Conservation (phyloP, 306 rosid genomes). For the Pterocarpus santalinus region DNA sequence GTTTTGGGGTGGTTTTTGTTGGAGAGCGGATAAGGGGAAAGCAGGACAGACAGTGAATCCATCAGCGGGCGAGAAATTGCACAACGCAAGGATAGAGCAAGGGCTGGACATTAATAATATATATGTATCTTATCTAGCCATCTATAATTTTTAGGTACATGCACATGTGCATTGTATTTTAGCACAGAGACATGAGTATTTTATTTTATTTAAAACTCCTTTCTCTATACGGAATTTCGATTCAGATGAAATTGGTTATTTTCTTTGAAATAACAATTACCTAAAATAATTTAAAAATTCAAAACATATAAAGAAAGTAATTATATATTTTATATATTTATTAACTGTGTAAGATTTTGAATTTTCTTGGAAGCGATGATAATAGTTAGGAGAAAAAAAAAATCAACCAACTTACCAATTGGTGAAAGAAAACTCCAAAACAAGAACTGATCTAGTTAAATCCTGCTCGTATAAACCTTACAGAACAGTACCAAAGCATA, state of each 20-base stretch:
- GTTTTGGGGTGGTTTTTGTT: conserved; percentile 56
- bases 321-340: neutral
- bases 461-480: conserved; percentile 14
- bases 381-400: neutral
- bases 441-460: neutral
- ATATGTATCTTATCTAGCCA: neutral
- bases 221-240: too few species aligned
- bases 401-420: neutral
- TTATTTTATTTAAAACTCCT: neutral
- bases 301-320: neutral
- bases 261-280: neutral
- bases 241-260: neutral
- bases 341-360: neutral
- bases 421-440: neutral
- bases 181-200: neutral
- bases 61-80: conserved; percentile 44
- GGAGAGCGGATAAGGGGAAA: conserved; percentile 67
- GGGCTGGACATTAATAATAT: neutral
- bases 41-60: conserved; percentile 66
- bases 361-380: neutral
- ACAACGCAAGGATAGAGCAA: conserved; percentile 45
- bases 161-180: neutral
- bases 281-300: neutral
- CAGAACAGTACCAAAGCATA: conserved; percentile 28
- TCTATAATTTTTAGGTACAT: neutral